A percentile compares a stretch with the other conserved stretches of the same genome.
phyloP scores from a whole-genome alignment of 2,329 filamentous ascomycete species.

The Aspergillus sojae region DNA sequence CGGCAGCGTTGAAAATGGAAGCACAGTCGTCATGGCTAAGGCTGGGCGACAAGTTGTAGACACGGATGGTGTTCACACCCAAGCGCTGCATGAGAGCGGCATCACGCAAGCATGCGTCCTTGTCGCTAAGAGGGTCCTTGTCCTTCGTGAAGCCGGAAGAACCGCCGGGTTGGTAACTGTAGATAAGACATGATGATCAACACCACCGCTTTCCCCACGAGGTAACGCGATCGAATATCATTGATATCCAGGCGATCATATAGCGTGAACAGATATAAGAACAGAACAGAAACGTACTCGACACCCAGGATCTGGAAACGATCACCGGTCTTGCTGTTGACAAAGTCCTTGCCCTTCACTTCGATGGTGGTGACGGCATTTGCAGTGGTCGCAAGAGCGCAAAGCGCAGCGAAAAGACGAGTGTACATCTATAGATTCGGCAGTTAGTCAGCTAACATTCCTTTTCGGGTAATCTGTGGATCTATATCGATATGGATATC shows the following conservation, averaged over 20 bases:
- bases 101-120: conserved; percentile 62
- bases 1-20: conserved; percentile 66
- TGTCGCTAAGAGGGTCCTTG: conserved; percentile 60
- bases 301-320: conserved; percentile 66
- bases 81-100: conserved; percentile 65
- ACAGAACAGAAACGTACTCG: conserved; percentile 46
- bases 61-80: conserved; percentile 66
- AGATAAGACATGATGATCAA: conserved; percentile 19
- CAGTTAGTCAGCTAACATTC: conserved; percentile 1
- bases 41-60: conserved; percentile 64
- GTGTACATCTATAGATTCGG: conserved; percentile 29
- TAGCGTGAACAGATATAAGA: not conserved
- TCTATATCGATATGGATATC: not conserved
- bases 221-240: conserved; percentile 20
- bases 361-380: conserved; percentile 59
- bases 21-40: conserved; percentile 64
- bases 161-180: conserved; percentile 65
- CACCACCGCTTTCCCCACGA: conserved; percentile 13
- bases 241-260: not conserved
- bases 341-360: conserved; percentile 63
- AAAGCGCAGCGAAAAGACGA: conserved; percentile 43
- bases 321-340: conserved; percentile 60
- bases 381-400: conserved; percentile 49
- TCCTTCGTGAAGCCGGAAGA: conserved; percentile 58
- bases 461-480: not conserved